phyloP scores from a whole-genome alignment of 164 flowering plant genomes.

The Tinospora cordifolia region DNA sequence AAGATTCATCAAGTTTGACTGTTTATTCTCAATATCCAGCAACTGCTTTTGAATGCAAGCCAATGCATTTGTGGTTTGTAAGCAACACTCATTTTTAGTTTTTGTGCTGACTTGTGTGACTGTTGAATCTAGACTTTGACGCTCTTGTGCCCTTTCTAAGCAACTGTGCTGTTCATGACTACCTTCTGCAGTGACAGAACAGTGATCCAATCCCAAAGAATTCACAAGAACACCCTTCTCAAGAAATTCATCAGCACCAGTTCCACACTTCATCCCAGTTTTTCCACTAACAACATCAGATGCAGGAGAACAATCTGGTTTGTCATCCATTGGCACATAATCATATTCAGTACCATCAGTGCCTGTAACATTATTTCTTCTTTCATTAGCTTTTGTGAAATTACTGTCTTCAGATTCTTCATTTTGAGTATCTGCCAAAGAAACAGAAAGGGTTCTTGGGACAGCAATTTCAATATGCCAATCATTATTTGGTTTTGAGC shows the following conservation, averaged over 20 bases:
- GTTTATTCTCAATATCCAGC: slow-evolving; percentile 64
- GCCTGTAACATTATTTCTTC: slow-evolving; percentile 27
- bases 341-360: slow-evolving; percentile 34
- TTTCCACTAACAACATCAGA: slow-evolving; percentile 37
- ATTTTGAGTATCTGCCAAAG: slow-evolving; percentile 28
- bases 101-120: slow-evolving; percentile 48
- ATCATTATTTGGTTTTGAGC: slow-evolving; percentile 39
- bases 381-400: slow-evolving; percentile 41
- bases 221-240: slow-evolving; percentile 27
- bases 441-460: slow-evolving; percentile 32
- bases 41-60: slow-evolving; percentile 58
- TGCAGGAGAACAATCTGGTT: slow-evolving; percentile 50
- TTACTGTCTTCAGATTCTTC: slow-evolving; percentile 73
- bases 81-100: slow-evolving; percentile 36
- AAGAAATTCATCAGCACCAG: slow-evolving; percentile 27
- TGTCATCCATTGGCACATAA: slow-evolving; percentile 45
- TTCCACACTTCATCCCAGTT: slow-evolving; percentile 35
- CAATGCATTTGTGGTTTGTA: slow-evolving; percentile 53
- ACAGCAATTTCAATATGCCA: slow-evolving; percentile 70
- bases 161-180: slow-evolving; percentile 26
- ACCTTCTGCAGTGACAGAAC: slow-evolving; percentile 35
- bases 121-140: slow-evolving; percentile 70
- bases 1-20: slow-evolving; percentile 62
- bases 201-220: slow-evolving; percentile 24
- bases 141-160: slow-evolving; percentile 32